Base-by-base conservation (phyloP, 306 rosid species). In the Trifolium dubium region DNA sequence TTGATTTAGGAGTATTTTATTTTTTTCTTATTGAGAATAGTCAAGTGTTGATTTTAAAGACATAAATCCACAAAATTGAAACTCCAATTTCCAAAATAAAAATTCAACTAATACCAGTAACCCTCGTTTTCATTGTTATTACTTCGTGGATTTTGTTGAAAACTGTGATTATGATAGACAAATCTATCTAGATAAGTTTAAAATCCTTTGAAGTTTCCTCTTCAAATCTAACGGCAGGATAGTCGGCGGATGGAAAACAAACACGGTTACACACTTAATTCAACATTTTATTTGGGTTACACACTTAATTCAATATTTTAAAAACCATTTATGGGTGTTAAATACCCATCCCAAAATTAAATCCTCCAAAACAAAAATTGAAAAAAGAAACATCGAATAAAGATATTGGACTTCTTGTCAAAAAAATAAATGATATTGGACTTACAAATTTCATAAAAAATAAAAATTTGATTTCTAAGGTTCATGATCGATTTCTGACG, bases 251-350 rank as follows among this genome's bases (percentile, higher is more conserved):
- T 70, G 72, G 37, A 43, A 58, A 15, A n/a, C 19, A 50, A 50
- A 15, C 19, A 46, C 10, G 9, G 18, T 44, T 9, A 60, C 76
- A 60, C 76, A 59, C 68, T 75, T 13, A 53, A 41, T 73, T 56
- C 13, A 56, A 28, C 56, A 43, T 43, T 41, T 69, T 75, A 23
- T 23, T 23, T 23, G 23, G 9, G 18, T 44, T 9, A 60, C 76
- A 60, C 76, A 59, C 68, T 75, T 13, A 53, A 41, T 73, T 56
- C 13, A 56, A 28, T 67, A 43, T 43, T 41, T 69, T 23, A 23
- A 23, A 23, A 34, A 40, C 35, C 67, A 63, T 54, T 51, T 19
- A 64, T 67, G 67, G 50, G 29, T 6, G 47, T 14, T 54, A 40
- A 68, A 31, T 29, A 68, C 69, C 34, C 31, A 12, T 29, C 5